A percentile compares a stretch with the other conserved stretches of the same genome.
phyloP scores from a whole-genome alignment of 805 yeast species.

The Kregervanrija delftensis region DNA sequence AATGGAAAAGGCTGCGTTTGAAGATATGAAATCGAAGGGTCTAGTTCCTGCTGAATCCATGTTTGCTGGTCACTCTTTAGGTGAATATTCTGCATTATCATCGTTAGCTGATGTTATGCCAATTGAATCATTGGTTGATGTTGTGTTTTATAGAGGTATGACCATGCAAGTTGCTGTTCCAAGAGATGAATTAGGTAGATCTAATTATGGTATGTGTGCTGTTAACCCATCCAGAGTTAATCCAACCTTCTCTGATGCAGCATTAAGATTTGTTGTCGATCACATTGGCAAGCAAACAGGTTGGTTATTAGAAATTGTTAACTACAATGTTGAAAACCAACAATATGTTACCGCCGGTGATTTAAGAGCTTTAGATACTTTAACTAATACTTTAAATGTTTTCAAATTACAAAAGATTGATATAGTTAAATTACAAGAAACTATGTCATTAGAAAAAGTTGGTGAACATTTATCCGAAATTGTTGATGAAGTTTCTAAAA shows the following conservation, averaged over 20 bases:
- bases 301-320: conserved; percentile 97
- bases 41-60: conserved; percentile 87
- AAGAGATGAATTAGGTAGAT: conserved; percentile 89
- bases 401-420: conserved; percentile 92
- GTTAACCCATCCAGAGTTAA: conserved; percentile 93
- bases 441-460: conserved; percentile 80
- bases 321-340: conserved; percentile 95
- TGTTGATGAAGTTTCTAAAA: conserved; percentile 75
- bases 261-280: conserved; percentile 88
- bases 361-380: conserved; percentile 86
- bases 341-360: conserved; percentile 99
- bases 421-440: conserved; percentile 77
- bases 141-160: conserved; percentile 99
- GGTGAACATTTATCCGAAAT: conserved; percentile 84
- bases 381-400: conserved; percentile 88
- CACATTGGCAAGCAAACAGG: conserved; percentile 76
- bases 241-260: conserved; percentile 84
- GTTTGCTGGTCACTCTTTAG: conserved; percentile 99
- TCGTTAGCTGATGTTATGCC: conserved; percentile 99
- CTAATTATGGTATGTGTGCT: conserved; percentile 99
- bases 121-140: conserved; percentile 92
- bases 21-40: conserved; percentile 94
- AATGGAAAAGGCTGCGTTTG: conserved; percentile 99
- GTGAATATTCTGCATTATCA: conserved; percentile 97
- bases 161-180: conserved; percentile 99